Evolutionary conservation across 2,329 filamentous ascomycete genomes (phyloP).

Genomic region (Penicillium concentricum): DNA sequence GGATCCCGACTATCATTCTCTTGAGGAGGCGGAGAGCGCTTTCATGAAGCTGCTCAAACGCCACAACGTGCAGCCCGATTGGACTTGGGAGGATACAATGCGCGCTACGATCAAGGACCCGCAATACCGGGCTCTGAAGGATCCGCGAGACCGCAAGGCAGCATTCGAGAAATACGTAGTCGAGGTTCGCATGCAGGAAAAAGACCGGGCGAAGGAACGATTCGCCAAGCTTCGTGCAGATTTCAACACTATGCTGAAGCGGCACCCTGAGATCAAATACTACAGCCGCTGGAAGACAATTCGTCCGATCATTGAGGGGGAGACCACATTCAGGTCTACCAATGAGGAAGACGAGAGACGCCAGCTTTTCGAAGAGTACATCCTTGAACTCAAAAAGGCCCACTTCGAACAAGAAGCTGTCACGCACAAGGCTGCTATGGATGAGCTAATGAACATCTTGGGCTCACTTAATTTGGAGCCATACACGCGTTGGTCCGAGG

Average conservation of each 20-base stretch:
- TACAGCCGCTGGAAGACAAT: slow-evolving; percentile 98
- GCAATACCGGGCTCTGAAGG: slow-evolving; percentile 88
- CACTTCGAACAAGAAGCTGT: slow-evolving; percentile 73
- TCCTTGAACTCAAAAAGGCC: slow-evolving; percentile 75
- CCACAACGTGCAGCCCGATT: slow-evolving; percentile 82
- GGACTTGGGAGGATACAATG: slow-evolving; percentile 89
- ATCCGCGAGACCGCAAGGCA: slow-evolving; percentile 83
- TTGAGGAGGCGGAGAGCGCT: slow-evolving; percentile 87
- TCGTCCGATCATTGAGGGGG: slow-evolving; percentile 86
- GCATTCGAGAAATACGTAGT: slow-evolving; percentile 95
- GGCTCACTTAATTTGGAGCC: slow-evolving; percentile 81
- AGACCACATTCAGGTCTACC: slow-evolving; percentile 92
- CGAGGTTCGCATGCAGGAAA: slow-evolving; percentile 87
- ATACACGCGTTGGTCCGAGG: slow-evolving; percentile 92
- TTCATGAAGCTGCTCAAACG: slow-evolving; percentile 88
- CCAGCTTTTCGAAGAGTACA: slow-evolving; percentile 91
- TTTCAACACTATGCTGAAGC: slow-evolving; percentile 93
- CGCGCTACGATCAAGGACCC: slow-evolving; percentile 83
- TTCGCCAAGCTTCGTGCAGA: slow-evolving; percentile 87
- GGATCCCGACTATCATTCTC: slow-evolving; percentile 74
- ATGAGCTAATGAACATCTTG: slow-evolving; percentile 75
- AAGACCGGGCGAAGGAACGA: slow-evolving; percentile 90
- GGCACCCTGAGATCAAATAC: slow-evolving; percentile 94
- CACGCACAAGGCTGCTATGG: slow-evolving; percentile 76
- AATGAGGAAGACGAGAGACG: slow-evolving; percentile 83